A percentile compares a stretch with the other conserved stretches of the same genome.
Conservation (phyloP, 179 eudicot species). For the Beta corolliflora region DNA sequence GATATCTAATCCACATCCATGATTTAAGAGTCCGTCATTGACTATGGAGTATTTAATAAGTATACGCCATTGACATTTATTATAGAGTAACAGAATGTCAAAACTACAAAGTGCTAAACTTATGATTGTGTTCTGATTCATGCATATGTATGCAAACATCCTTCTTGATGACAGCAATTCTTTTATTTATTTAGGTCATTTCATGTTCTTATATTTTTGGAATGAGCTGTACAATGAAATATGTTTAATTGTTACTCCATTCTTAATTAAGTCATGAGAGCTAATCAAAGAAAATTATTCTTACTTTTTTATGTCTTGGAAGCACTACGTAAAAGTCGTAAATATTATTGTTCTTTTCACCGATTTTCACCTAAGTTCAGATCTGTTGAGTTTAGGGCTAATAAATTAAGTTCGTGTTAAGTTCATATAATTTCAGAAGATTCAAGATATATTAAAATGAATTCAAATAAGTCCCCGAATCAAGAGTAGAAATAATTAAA, state of each 20-base stretch:
- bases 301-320: too few species aligned
- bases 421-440: too few species aligned
- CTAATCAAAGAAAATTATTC: too few species aligned
- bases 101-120: not conserved
- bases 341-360: too few species aligned
- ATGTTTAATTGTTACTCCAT: not conserved
- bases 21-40: constrained; percentile 12
- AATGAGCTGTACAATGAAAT: constrained; percentile 5
- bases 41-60: not conserved
- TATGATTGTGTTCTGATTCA: constrained; percentile 14
- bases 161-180: constrained; percentile 31
- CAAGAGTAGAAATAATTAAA: too few species aligned
- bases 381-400: too few species aligned
- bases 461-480: too few species aligned
- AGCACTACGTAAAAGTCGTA: too few species aligned
- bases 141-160: constrained; percentile 32
- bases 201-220: not conserved
- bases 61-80: constrained; percentile 12
- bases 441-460: too few species aligned
- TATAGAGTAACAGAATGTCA: constrained; percentile 13
- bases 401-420: too few species aligned
- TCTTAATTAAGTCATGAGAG: not conserved
- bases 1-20: not conserved
- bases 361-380: too few species aligned
- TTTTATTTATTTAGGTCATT: constrained; percentile 7